Conservation (phyloP, 78 protist species). For the Dictyostelium discoideum region dicty_2.7 NC_007090.3:1716001-1716500, state of each 20-base stretch:
- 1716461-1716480: constrained; percentile 24
- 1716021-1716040: constrained; percentile 86
- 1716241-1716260: no score
- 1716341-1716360: no score
- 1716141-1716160: constrained; percentile 78
- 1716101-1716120: constrained; percentile 88
- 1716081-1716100: constrained; percentile 64
- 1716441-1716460: constrained; percentile 35
- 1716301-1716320: no score
- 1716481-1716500: constrained; percentile 52
- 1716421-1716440: constrained; percentile 80
- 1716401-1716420: constrained; percentile 79
- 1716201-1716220: constrained; percentile 14
- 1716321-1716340: background rate
- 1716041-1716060: constrained; percentile 87
- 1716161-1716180: constrained; percentile 50
- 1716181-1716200: constrained; percentile 67
- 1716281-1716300: no score
- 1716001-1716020: constrained; percentile 87
- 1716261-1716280: no score
- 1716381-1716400: constrained; percentile 82
- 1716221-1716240: background rate
- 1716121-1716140: constrained; percentile 83
- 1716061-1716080: constrained; percentile 61
- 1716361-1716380: constrained; percentile 67